Base-by-base conservation (phyloP, 2,329 filamentous ascomycete genomes). In the Arachnomyces sp. region DNA sequence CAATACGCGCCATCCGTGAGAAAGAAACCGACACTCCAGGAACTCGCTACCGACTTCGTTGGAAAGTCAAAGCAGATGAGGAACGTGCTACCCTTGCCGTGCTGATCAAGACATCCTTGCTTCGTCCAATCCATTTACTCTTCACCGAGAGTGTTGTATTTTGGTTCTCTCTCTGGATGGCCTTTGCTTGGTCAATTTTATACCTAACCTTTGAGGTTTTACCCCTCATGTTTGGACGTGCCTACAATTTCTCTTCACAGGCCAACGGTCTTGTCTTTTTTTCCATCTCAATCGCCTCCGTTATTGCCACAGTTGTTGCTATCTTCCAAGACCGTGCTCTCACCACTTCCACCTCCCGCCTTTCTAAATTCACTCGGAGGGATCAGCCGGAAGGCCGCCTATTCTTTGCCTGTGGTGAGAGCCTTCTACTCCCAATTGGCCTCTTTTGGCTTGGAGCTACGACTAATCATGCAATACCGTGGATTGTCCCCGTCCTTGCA, bases 61-160 rank as follows among this genome's bases (percentile, higher is more conserved):
- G 86, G 86, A 77, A 82, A 44, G 85, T 90, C 31, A 78, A 79
- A 48, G 78, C 80, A 1, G 87, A 94, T 49, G 85, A 92, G 55
- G 78, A 89, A 50, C 75, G 85, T 4, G 75, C 75, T 17, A 81
- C 79, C 0, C 59, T 95, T 9, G 52, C 55, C 14, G 77, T 74
- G 43, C 84, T 89, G 76, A 80, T 95, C 38, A 68, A 71, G 4
- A 77, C 86, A 9, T 92, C 86, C 0, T 63, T 90, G 5, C 80
- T 78, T 47, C 76, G 88, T 0, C 88, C 88, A n/a, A n/a, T n/a
- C n/a, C n/a, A n/a, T n/a, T n/a, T 70, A 61, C 55, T 66, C 1
- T 35, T 64, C 14, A 67, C 64, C 3, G 63, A 68, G 21, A 65
- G 65, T 1, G 61, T 70, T 1, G 60, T 68, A 4, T 61, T 48